These are phyloP conservation scores for Letharia columbiana DNA, from an alignment of 495 filamentous ascomycete genomes.

Conservation along the genomic window DNA sequence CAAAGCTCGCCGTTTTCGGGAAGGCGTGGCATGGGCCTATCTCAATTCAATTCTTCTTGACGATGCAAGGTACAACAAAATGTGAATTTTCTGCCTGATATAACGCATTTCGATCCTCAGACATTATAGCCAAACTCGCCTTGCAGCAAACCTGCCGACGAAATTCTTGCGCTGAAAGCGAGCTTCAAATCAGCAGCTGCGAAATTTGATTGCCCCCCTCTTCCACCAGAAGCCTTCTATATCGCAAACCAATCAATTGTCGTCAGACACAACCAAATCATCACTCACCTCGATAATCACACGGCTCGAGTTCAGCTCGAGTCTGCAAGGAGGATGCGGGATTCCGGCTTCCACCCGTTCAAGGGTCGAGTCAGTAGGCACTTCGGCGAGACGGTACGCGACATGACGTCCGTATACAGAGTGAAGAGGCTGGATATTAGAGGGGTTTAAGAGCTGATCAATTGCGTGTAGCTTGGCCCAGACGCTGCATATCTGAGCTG, in stretches of 20 bases:
- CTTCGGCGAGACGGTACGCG: constrained; percentile 35
- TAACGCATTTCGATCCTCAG: too few relatives aligned
- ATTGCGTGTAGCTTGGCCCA: constrained; percentile 43
- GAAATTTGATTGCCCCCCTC: not conserved
- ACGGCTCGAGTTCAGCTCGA: not conserved
- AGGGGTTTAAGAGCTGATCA: not conserved
- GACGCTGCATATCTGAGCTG: constrained; percentile 69
- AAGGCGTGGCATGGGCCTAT: not conserved
- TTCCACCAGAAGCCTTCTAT: not conserved
- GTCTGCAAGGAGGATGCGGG: constrained; percentile 7
- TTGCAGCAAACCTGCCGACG: not conserved
- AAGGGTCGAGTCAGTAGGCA: constrained; percentile 34
- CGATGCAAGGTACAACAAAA: not conserved
- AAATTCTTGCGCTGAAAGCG: not conserved
- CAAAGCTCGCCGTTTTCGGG: not conserved
- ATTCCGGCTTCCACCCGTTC: constrained; percentile 36
- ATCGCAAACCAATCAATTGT: not conserved
- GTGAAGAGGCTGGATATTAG: not conserved
- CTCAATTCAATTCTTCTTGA: not conserved
- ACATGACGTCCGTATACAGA: not conserved
- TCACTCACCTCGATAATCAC: not conserved
- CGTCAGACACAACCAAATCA: not conserved
- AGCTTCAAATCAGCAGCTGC: not conserved
- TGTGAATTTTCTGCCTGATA: too few relatives aligned
- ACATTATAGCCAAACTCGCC: too few relatives aligned